Percentiles rank a stretch among this genome's conserved stretches.
Evolutionary conservation across 2,329 filamentous ascomycete genomes (phyloP).

Genomic region (Xylogone sp.): DNA sequence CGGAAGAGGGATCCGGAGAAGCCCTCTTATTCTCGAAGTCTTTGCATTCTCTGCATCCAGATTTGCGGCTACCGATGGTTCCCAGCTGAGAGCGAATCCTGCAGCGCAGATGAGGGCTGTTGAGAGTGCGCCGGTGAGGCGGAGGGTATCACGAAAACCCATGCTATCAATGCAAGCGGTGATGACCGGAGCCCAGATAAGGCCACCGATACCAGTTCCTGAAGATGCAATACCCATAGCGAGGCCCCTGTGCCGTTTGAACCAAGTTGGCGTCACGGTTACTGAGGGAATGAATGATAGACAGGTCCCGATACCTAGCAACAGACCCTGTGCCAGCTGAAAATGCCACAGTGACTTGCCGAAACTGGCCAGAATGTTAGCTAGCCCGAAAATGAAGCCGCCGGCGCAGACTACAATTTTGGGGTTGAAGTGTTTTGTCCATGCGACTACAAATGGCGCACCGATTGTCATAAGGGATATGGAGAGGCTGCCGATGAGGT

Average conservation of each 20-base stretch:
- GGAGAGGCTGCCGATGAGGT: slow-evolving; percentile 27
- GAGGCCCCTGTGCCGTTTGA: slow-evolving; percentile 49
- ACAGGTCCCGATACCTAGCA: slow-evolving; percentile 54
- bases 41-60: not conserved
- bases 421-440: slow-evolving; percentile 28
- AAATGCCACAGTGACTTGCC: slow-evolving; percentile 21
- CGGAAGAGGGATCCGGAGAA: slow-evolving; percentile 22
- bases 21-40: not conserved
- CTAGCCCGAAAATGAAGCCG: slow-evolving; percentile 27
- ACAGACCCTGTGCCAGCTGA: slow-evolving; percentile 39
- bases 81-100: not conserved
- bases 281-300: slow-evolving; percentile 62
- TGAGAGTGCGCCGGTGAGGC: slow-evolving; percentile 20
- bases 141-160: slow-evolving; percentile 27
- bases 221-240: slow-evolving; percentile 58
- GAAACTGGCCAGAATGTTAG: slow-evolving; percentile 28
- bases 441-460: slow-evolving; percentile 27
- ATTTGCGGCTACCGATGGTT: not conserved
- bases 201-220: slow-evolving; percentile 52
- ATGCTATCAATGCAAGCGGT: slow-evolving; percentile 19
- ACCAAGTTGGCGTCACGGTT: slow-evolving; percentile 63
- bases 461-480: slow-evolving; percentile 31
- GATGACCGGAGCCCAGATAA: slow-evolving; percentile 34
- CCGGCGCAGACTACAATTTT: slow-evolving; percentile 23
- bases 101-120: slow-evolving; percentile 17